Conservation (phyloP, 306 rosid species). For the Parietaria judaica region DNA sequence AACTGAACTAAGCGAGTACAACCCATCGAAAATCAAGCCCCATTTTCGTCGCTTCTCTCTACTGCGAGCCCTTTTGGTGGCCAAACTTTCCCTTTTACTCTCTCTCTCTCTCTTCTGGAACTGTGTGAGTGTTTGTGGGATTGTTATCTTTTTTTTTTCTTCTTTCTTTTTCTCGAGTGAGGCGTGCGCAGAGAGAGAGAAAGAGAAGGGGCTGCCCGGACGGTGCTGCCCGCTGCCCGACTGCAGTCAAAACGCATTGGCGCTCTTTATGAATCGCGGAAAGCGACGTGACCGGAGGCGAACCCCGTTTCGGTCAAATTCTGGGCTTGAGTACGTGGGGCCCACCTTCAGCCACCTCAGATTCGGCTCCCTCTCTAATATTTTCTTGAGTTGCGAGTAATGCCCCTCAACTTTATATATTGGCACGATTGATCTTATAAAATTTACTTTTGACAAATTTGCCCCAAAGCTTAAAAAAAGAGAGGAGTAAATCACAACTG, state of each 20-base stretch:
- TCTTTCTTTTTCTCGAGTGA: conserved; percentile 34
- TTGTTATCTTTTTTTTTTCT: conserved; percentile 15
- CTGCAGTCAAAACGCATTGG: conserved; percentile 70
- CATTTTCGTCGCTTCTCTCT: conserved; percentile 16
- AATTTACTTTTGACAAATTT: too few relatives aligned
- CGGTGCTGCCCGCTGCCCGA: conserved; percentile 90
- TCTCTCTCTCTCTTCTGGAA: conserved; percentile 20
- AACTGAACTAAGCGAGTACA: conserved; percentile 3
- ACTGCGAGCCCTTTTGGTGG: conserved; percentile 18
- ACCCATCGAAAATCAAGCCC: conserved; percentile 25
- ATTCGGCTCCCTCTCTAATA: conserved; percentile 17
- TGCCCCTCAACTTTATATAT: too few relatives aligned
- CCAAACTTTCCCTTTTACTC: conserved; percentile 20
- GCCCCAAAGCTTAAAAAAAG: too few relatives aligned
- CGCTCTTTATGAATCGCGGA: conserved; percentile 60
- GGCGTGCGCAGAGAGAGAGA: conserved; percentile 39
- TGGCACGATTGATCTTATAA: too few relatives aligned
- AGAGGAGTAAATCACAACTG: too few relatives aligned
- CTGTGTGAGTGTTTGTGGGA: conserved; percentile 31
- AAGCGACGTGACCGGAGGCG: conserved; percentile 72
- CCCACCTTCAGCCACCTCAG: conserved; percentile 20
- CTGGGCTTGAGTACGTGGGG: conserved; percentile 27
- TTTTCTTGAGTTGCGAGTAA: neutral
- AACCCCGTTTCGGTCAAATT: conserved; percentile 67
- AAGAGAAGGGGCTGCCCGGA: conserved; percentile 47